A percentile compares a stretch with the other conserved stretches of the same genome.
Conservation (phyloP, 2,329 filamentous ascomycete genomes). For the Aspergillus sp. region DNA sequence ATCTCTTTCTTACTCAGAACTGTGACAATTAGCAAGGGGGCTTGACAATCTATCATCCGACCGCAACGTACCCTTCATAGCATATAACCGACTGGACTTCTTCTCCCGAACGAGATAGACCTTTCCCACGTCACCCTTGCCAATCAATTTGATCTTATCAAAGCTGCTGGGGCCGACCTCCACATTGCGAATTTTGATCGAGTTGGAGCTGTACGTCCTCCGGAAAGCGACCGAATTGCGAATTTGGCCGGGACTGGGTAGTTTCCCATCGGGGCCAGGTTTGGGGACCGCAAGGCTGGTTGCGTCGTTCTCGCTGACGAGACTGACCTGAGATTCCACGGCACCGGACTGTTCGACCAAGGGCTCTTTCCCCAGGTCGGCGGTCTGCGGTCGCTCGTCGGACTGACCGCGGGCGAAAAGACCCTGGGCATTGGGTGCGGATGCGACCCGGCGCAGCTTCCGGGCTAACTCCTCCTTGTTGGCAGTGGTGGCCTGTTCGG, state of each 20-base stretch:
- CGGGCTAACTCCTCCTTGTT: conserved; percentile 93
- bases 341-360: conserved; percentile 59
- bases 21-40: conserved; percentile 49
- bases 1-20: conserved; percentile 99
- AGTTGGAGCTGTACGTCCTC: conserved; percentile 97
- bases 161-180: conserved; percentile 95
- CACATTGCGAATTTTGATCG: conserved; percentile 96
- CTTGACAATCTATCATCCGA: background rate
- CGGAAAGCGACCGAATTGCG: conserved; percentile 72
- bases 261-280: conserved; percentile 56
- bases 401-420: conserved; percentile 67
- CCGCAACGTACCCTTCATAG: conserved; percentile 84
- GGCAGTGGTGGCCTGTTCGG: conserved; percentile 67
- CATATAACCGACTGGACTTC: conserved; percentile 92
- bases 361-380: conserved; percentile 82
- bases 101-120: conserved; percentile 97
- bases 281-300: conserved; percentile 29
- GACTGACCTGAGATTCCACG: conserved; percentile 51
- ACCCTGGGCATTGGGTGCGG: conserved; percentile 94
- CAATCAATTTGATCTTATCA: conserved; percentile 99
- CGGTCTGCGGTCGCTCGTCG: conserved; percentile 73
- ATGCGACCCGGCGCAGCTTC: conserved; percentile 90
- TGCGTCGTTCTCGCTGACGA: conserved; percentile 47
- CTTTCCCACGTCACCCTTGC: conserved; percentile 97
- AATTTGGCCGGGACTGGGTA: conserved; percentile 66